Base-by-base conservation (phyloP, 108 stramenopile genomes). In the Stephanodiscus triporus region DNA sequence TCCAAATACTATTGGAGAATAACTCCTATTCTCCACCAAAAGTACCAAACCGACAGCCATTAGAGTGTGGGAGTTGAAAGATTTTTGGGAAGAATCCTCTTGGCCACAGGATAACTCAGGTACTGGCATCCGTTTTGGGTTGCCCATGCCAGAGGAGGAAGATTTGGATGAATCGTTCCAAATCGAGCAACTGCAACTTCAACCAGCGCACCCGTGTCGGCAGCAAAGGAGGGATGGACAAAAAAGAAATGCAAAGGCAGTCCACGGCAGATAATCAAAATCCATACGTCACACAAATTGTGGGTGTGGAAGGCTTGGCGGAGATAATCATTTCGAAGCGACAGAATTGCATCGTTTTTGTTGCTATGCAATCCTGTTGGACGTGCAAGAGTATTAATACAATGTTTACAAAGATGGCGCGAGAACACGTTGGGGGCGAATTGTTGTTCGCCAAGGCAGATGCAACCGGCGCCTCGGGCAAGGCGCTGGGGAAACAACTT, bases 51-150 rank as follows among this genome's bases (percentile, higher is more conserved):
- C 32, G 26, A 56, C 38, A 9, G 75, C 76, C 14, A 50, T 72
- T 20, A 63, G 89, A 20, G 86, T 85, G 19, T 95, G 91, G 91
- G 60, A 77, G 6, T 47, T 91, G 69, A 61, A 78, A 67, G 89
- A 88, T 59, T 91, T 90, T 69, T 90, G 88, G 91, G 94, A 95
- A 75, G 64, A 76, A 30, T 82, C 88, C n/a, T 85, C 83, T 11
- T 95, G 94, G 94, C 94, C 94, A 14, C 70, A 89, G 11, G 94
- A 95, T 70, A 78, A 85, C 10, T 67, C 73, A 16, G 89, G 93
- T 26, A 80, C 62, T 2, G 88, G 86, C 5, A 77, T 82, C 9
- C 75, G 94, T 30, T 95, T 72, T 81, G 94, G 94, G 23, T 66
- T 95, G 54, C 93, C 93, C 1, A 83, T 84, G 27, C 58, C 77